phyloP scores from a whole-genome alignment of 805 yeast species.

The Wickerhamomyces ciferrii region DNA sequence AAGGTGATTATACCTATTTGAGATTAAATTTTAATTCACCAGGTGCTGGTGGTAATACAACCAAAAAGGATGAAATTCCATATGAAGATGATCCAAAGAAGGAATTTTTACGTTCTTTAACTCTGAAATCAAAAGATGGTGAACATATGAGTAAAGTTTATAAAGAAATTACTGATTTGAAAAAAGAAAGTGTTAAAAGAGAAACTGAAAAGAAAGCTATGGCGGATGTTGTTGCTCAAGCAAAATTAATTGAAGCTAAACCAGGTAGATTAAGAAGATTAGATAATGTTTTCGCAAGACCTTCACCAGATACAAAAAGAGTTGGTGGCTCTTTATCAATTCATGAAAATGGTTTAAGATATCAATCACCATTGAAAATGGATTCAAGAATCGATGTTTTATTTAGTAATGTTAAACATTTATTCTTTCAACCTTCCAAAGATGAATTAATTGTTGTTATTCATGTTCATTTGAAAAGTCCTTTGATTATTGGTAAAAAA shows the following conservation, averaged over 20 bases:
- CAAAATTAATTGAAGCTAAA: slow-evolving; percentile 73
- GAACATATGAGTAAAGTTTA: slow-evolving; percentile 88
- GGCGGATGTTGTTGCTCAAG: slow-evolving; percentile 94
- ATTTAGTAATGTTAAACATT: slow-evolving; percentile 85
- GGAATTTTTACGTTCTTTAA: slow-evolving; percentile 79
- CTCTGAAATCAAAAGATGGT: slow-evolving; percentile 84
- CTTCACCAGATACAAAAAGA: slow-evolving; percentile 96
- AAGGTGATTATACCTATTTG: slow-evolving; percentile 89
- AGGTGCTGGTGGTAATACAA: slow-evolving; percentile 68
- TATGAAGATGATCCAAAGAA: slow-evolving; percentile 86
- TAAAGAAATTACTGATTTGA: slow-evolving; percentile 86
- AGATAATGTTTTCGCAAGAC: slow-evolving; percentile 87
- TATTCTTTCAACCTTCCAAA: slow-evolving; percentile 94
- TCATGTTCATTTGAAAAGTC: slow-evolving; percentile 88
- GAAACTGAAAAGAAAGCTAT: slow-evolving; percentile 87
- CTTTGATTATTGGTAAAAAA: slow-evolving; percentile 92
- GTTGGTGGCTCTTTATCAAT: slow-evolving; percentile 86
- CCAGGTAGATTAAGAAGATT: slow-evolving; percentile 82
- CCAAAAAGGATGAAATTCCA: slow-evolving; percentile 76
- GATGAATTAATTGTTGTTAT: slow-evolving; percentile 90
- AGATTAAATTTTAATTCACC: slow-evolving; percentile 93
- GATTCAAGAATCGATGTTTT: slow-evolving; percentile 87
- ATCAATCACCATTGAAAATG: slow-evolving; percentile 77
- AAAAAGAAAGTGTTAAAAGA: slow-evolving; percentile 84
- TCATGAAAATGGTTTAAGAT: slow-evolving; percentile 94